These are phyloP conservation scores for Stipa capillata DNA, from an alignment of 176 grass and related monocot genomes.

Conservation along the genomic window DNA sequence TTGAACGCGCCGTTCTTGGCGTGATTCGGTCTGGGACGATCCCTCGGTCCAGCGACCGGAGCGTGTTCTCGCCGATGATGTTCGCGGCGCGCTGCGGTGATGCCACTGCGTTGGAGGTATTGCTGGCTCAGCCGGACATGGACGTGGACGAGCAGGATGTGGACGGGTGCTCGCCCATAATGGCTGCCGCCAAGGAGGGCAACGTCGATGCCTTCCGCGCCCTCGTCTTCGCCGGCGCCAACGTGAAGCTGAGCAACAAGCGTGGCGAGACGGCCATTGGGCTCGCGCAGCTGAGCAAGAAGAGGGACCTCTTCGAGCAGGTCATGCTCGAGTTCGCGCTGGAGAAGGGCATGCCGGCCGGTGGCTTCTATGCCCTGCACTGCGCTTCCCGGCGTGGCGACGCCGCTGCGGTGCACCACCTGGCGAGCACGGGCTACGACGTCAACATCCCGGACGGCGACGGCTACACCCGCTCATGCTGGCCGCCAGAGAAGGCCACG, in stretches of 20 bases:
- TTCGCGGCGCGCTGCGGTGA: constrained; percentile 48
- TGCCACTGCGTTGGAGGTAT: constrained; percentile 36
- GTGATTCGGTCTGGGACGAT: constrained; percentile 45
- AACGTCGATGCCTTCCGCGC: constrained; percentile 63
- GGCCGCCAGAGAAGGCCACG: constrained; percentile 74
- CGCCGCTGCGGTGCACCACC: constrained; percentile 39
- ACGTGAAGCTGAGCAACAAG: constrained; percentile 53
- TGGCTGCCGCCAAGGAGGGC: constrained; percentile 55
- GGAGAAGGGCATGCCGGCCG: constrained; percentile 67
- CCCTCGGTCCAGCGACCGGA: constrained; percentile 47
- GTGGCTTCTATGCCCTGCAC: constrained; percentile 76
- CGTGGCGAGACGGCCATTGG: constrained; percentile 47
- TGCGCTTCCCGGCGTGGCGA: constrained; percentile 68
- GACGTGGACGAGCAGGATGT: constrained; percentile 62
- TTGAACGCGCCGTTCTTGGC: constrained; percentile 36
- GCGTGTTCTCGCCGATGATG: constrained; percentile 60
- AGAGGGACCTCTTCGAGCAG: constrained; percentile 86
- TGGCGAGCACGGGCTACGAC: constrained; percentile 54
- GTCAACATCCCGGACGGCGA: constrained; percentile 68
- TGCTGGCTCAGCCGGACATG: constrained; percentile 42
- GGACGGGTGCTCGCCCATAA: constrained; percentile 60
- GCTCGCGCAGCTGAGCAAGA: constrained; percentile 68
- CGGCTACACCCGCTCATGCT: constrained; percentile 86
- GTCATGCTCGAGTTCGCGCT: constrained; percentile 86
- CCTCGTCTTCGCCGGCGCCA: constrained; percentile 71